Evolutionary conservation across 2,329 filamentous ascomycete genomes (phyloP), one percentile per base, ranked within the genome.

Genomic region (Amylocarpus encephaloides): DNA sequence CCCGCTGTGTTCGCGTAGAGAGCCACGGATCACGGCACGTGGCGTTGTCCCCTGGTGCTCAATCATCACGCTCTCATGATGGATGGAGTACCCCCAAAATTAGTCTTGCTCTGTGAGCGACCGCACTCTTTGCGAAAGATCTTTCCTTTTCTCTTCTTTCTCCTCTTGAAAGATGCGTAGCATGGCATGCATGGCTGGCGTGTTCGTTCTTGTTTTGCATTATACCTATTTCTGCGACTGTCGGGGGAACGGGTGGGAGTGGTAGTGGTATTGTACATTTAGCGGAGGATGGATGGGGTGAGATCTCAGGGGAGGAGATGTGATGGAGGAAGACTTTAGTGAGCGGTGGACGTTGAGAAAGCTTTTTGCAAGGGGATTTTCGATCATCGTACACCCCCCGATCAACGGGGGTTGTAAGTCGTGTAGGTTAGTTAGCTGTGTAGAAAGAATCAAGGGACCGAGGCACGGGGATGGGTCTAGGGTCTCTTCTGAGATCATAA

Each of bases 81-180:
- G 16, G 41, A n/a, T 33, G 40, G 54, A 68, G 67, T 32, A 70
- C 64, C 32, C 34, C 69, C 63, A 52, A 26, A 26, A 26, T 26
- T 70, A 71, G 49, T 67, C 69, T 51, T 65, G 67, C 69, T 67
- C 70, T 1, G 54, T 57, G 22, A 70, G 48, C 48, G 34, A 13
- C 32, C 66, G 16, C 54, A 50, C 6, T 66, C 62, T 18, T 70
- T 60, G 22, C 22, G 7, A 26, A 26, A 26, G 22, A 26, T 7
- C 22, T 26, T 26, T 26, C 22, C 22, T 26, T 26, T 26, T 26
- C 22, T 7, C 7, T 26, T 4, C 7, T 26, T 26, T 4, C 22
- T 26, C 7, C 22, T 26, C 22, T n/a, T n/a, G n/a, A n/a, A 7
- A 26, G 22, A 26, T 7, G 22, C 22, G 22, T 26, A 26, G 22